Evolutionary conservation across 1,139 yeast species (phyloP).

Genomic region (Yamadazyma mexicana): DNA sequence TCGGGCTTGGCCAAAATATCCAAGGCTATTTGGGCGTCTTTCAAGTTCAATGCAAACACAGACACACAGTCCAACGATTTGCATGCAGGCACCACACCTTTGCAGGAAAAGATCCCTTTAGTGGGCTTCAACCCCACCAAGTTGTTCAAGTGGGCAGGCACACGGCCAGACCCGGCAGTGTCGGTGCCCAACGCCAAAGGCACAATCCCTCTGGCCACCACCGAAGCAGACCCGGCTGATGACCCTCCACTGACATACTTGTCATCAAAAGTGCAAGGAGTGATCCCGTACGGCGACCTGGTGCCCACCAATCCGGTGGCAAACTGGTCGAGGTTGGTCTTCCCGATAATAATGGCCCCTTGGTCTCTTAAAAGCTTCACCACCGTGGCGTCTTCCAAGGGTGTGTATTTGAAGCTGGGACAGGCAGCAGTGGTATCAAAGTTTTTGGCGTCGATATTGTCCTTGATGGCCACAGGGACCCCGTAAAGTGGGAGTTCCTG

Average conservation of each 20-base stretch:
- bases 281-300: constrained; percentile 89
- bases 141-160: constrained; percentile 95
- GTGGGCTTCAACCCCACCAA: constrained; percentile 91
- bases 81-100: constrained; percentile 97
- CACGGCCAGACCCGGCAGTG: constrained; percentile 98
- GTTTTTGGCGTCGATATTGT: constrained; percentile 85
- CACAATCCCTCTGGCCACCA: constrained; percentile 84
- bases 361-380: constrained; percentile 69
- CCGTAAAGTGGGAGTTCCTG: constrained; percentile 67
- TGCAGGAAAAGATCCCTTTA: constrained; percentile 77
- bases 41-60: constrained; percentile 70
- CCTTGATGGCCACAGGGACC: constrained; percentile 93
- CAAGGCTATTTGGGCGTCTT: constrained; percentile 81
- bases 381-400: constrained; percentile 70
- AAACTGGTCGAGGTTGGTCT: constrained; percentile 92
- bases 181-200: constrained; percentile 92
- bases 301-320: constrained; percentile 97
- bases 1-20: constrained; percentile 72
- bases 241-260: constrained; percentile 92
- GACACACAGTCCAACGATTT: constrained; percentile 92
- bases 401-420: constrained; percentile 71
- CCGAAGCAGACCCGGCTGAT: constrained; percentile 92
- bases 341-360: constrained; percentile 90
- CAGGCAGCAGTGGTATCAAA: constrained; percentile 93
- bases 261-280: constrained; percentile 73